These are phyloP conservation scores for Lupinus albus DNA, from an alignment of 306 rosid genomes.

Conservation along the genomic window DNA sequence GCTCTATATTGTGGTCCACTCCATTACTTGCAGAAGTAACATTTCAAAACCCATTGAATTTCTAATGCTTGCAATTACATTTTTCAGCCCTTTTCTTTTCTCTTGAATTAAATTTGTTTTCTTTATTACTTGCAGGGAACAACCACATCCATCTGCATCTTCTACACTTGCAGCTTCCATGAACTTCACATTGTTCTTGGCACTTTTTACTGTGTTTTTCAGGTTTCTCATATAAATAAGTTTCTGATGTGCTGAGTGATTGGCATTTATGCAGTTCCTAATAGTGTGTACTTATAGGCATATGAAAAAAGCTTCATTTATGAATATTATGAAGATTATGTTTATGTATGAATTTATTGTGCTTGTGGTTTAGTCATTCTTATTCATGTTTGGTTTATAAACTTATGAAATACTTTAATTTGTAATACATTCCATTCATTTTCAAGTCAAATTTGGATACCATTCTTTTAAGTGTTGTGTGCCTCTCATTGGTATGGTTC, in stretches of 20 bases:
- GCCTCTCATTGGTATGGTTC: no score
- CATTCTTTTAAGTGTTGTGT: no score
- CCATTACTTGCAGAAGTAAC: conserved; percentile 53
- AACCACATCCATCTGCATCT: conserved; percentile 43
- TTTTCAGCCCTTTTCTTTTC: neutral
- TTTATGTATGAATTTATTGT: conserved; percentile 8
- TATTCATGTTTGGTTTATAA: conserved; percentile 13
- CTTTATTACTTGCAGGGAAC: conserved; percentile 49
- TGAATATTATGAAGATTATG: no score
- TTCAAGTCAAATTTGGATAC: no score
- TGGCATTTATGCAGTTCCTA: conserved; percentile 26
- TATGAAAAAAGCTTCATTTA: no score
- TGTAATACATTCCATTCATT: neutral
- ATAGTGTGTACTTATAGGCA: conserved; percentile 34
- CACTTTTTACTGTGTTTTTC: conserved; percentile 46
- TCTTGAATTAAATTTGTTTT: conserved; percentile 11
- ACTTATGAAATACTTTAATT: neutral
- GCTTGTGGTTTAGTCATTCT: conserved; percentile 26
- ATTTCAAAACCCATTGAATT: neutral
- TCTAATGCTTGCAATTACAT: conserved; percentile 21
- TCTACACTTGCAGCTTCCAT: conserved; percentile 34
- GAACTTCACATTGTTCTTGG: conserved; percentile 51
- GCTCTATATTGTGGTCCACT: conserved; percentile 82
- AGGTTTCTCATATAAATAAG: conserved; percentile 43
- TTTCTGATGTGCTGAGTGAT: neutral